Evolutionary conservation across 148 eudicot genomes (phyloP), one percentile per base, ranked within the genome.

Genomic region (Nepenthes mirabilis): DNA sequence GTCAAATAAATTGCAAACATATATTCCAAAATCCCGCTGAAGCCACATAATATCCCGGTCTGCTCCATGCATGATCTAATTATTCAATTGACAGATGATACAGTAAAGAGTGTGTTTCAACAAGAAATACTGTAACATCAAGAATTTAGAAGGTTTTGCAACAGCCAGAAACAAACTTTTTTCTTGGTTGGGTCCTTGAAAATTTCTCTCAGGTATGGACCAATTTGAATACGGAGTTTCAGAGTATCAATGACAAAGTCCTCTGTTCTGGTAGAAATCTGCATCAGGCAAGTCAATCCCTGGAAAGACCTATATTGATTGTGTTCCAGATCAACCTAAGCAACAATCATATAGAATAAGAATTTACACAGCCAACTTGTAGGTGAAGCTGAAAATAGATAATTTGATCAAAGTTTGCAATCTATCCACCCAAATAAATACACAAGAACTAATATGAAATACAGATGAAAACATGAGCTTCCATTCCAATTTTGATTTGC

Each of bases 51-150:
- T 81, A 77, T 93, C 99, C 58, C 84, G 72, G 72, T 88, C 89
- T n/a, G 99, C 91, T 77, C 99, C 99, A 82, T 93, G 99, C 89
- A 93, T 77, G 14, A 93, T 85, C 97, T 91, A 75, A 64, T 56
- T 50, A 67, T 56, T 59, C 37, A 47, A 66, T 12, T 51, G 34
- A 68, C 50, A 33, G 55, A 40, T 34, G 55, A 12, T 45, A 61
- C 10, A 2, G 43, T 56, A 43, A 40, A 3, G 10, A 34, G 37
- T 2, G 14, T 55, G 3, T 34, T 32, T 3, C 1, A 55, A 33
- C 11, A 55, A 55, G 10, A n/a, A 53, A 11, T 7, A 8, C 8
- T 55, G 37, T 32, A 55, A 3, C 8, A 9, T 32, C 10, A 33
- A 55, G 8, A 55, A 32, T 11, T 23, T 55, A 55, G 9, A n/a